phyloP scores from a whole-genome alignment of 257 asterid genomes.

The Rauvolfia tetraphylla region DNA sequence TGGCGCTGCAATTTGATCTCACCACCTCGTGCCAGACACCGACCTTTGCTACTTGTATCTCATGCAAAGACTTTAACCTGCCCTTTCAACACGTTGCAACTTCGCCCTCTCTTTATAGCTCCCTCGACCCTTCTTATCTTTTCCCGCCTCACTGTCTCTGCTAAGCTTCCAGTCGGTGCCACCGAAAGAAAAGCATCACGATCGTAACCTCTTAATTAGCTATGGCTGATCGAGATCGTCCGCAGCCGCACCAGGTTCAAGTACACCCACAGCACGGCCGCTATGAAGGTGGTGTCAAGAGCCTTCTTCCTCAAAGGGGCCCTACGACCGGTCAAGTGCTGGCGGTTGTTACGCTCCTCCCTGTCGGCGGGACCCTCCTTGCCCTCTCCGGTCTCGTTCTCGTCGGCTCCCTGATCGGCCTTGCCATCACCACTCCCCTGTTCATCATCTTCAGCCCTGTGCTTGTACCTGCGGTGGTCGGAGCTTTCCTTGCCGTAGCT shows the following conservation, averaged over 20 bases:
- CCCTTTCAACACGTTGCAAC: constrained; percentile 62
- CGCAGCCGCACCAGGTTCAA: constrained; percentile 49
- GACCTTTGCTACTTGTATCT: constrained; percentile 43
- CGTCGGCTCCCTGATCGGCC: constrained; percentile 53
- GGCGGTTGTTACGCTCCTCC: constrained; percentile 63
- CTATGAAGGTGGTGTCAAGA: constrained; percentile 35
- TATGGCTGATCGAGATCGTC: constrained; percentile 49
- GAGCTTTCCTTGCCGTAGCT: constrained; percentile 46
- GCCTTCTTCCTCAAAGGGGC: constrained; percentile 43
- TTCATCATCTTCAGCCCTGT: constrained; percentile 76
- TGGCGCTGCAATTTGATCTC: neutral
- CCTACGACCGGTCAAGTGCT: constrained; percentile 57
- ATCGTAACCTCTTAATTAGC: too few species aligned
- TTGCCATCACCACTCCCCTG: constrained; percentile 62
- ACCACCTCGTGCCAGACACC: constrained; percentile 7
- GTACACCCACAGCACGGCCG: constrained; percentile 32
- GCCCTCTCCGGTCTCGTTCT: constrained; percentile 56
- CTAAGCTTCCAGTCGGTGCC: too few species aligned
- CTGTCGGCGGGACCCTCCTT: constrained; percentile 58
- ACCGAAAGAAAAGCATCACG: too few species aligned
- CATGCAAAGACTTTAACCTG: constrained; percentile 49
- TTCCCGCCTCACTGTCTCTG: neutral
- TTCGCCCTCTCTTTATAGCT: constrained; percentile 21
- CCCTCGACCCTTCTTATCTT: neutral
- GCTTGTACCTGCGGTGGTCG: constrained; percentile 57